Conservation (phyloP, 139 green algal species). For the Yamagishiella unicocca region DNA sequence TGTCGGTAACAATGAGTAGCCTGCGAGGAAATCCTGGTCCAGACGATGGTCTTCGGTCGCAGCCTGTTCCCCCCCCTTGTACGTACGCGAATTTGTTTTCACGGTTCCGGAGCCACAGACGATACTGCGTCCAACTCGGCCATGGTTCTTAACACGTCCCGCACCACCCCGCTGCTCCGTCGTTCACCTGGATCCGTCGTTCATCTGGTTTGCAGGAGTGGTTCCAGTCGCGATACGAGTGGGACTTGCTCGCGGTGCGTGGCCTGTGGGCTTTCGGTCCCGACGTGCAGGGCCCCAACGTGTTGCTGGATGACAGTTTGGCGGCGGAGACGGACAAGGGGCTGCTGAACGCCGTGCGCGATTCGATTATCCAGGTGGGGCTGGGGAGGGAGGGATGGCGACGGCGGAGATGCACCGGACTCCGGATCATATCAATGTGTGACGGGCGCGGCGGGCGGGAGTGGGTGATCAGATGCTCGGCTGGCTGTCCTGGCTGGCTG, state of each 20-base stretch:
- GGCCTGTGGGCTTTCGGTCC: constrained; percentile 98
- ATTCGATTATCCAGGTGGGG: constrained; percentile 86
- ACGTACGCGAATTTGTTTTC: too few species aligned
- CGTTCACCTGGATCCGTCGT: too few species aligned
- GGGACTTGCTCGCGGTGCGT: constrained; percentile 94
- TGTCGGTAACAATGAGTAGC: too few species aligned
- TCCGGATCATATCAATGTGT: too few species aligned
- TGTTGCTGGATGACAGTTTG: constrained; percentile 97
- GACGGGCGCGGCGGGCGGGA: not conserved
- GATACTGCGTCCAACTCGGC: not conserved
- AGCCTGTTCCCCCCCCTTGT: too few species aligned
- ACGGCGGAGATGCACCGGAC: too few species aligned
- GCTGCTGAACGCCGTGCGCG: constrained; percentile 85
- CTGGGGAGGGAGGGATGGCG: not conserved
- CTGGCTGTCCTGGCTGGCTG: too few species aligned
- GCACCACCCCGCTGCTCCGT: too few species aligned
- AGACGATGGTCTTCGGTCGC: too few species aligned
- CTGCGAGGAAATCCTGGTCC: too few species aligned
- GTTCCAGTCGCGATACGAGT: constrained; percentile 94
- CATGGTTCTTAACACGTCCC: not conserved
- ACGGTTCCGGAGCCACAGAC: too few species aligned
- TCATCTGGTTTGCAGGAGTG: constrained; percentile 40
- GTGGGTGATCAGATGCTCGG: too few species aligned
- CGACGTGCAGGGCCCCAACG: constrained; percentile 88
- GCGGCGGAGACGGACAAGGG: constrained; percentile 93